Evolutionary conservation across 108 stramenopile genomes (phyloP), one percentile per base, ranked within the genome.

Genomic region (Nannochloropsis gaditana): DNA sequence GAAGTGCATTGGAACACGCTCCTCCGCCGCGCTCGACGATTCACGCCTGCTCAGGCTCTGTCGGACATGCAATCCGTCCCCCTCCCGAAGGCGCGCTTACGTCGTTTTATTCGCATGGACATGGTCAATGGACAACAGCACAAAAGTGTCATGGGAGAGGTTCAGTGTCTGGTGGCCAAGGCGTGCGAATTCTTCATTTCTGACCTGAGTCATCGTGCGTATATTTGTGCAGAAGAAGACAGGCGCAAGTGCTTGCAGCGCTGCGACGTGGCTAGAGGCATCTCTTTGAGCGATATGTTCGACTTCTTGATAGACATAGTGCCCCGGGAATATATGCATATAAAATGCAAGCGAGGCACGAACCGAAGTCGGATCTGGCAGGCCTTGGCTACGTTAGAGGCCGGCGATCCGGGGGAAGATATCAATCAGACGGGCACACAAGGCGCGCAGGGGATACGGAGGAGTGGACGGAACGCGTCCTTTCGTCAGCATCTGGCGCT

Each of bases 251-350:
- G 59, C 59, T 2, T 73, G 59, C 59, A 73, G 59, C 15, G 59
- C 19, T 73, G 59, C n/a, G 59, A 73, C 6, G 59, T 73, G 2
- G 59, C 59, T 4, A 3, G 59, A 8, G 59, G 59, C 15, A 73
- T 73, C 6, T n/a, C 2, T n/a, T n/a, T 73, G 19, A 73, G 59
- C n/a, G 59, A 73, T 6, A 73, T 73, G 59, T 73, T 73, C 8
- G 59, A 73, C 59, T 73, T 73, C n/a, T 73, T 73, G 59, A n/a
- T 73, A n/a, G 59, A 73, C n/a, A 15, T 73, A n/a, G 59, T 73
- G 3, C 59, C 59, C 15, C 59, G 59, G 59, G 59, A 73, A n/a
- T 73, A 73, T n/a, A 73, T 73, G 59, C 59, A 73, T 73, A 73
- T 73, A 4, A 73, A 73, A 2, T n/a, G 59, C n/a, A 73, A 73